phyloP scores from a whole-genome alignment of 2,329 filamentous ascomycete genomes.

The Aspergillus floridensis region DNA sequence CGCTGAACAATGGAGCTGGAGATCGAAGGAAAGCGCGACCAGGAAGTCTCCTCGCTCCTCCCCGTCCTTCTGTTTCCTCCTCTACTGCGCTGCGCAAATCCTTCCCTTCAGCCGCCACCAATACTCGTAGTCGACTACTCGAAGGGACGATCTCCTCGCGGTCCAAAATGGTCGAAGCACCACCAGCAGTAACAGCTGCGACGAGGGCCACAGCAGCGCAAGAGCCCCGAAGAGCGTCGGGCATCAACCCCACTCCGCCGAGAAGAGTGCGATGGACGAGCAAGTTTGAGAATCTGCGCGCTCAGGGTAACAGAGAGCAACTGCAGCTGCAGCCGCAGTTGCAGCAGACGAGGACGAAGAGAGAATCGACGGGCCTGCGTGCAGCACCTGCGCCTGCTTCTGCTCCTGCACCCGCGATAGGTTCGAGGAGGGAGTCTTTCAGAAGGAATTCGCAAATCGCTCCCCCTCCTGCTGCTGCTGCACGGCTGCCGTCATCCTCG shows the following conservation, averaged over 20 bases:
- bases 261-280: slow-evolving; percentile 8
- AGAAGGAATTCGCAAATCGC: too few relatives aligned
- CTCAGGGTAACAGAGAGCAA: not conserved
- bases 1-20: too few relatives aligned
- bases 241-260: not conserved
- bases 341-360: not conserved
- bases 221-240: not conserved
- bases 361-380: not conserved
- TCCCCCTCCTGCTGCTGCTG: too few relatives aligned
- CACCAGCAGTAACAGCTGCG: not conserved
- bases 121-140: not conserved
- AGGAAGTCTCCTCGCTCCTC: not conserved
- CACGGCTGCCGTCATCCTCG: too few relatives aligned
- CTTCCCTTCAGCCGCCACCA: not conserved
- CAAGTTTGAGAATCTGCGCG: slow-evolving; percentile 5
- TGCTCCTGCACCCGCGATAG: too few relatives aligned
- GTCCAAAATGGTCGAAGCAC: not conserved
- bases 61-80: not conserved
- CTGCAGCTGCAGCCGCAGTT: too few relatives aligned
- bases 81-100: not conserved
- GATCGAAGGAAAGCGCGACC: too few relatives aligned
- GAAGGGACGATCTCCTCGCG: not conserved
- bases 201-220: not conserved
- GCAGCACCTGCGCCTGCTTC: not conserved
- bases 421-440: too few relatives aligned